Evolutionary conservation across 352 stramenopile species (phyloP), one percentile per base, ranked within the genome.

Genomic region (Thraustochytrium striatum): DNA sequence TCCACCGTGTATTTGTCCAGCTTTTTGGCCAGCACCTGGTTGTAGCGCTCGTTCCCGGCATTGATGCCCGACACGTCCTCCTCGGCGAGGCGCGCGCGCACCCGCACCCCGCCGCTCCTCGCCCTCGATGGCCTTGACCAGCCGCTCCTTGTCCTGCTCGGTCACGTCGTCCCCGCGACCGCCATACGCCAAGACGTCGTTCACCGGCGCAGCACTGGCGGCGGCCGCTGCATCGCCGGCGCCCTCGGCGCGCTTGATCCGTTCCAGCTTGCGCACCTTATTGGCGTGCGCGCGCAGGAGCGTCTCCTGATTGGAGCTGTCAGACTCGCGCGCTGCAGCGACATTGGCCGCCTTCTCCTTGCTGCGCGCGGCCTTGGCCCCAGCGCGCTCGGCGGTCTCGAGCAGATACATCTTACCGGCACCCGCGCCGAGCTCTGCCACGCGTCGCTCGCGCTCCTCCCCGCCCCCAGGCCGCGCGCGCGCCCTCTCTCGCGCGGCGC

Each of bases 1-100:
- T 98, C 94, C 28, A 97, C 94, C 19, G 95, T 98, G 86, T 97
- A 96, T 85, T 97, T 96, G 87, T 98, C 93, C 82, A 96, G 98
- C 32, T 94, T 93, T 39, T 95, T 88, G 68, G 90, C 91, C 68
- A 97, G 92, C 85, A 98, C 98, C 86, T 96, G 90, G 88, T 98
- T 99, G 88, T 98, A 98, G 39, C 88, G 84, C 79, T 94, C 95
- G 86, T 99, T 99, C 72, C 95, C 88, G 83, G 96, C 89, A 87
- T 98, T 98, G 84, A 99, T 98, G 83, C 93, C 97, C 82, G 93
- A 91, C 30, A 98, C 93, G 68, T 96, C 90, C 81, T 97, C 92
- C 68, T 87, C 91, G 28, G 95, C 92, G 82, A 84, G 39, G 25
- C 28, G 2, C 7, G 11, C 65, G 7, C 30, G 32, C 35, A 30